phyloP scores from a whole-genome alignment of 1,284 basidiomycete genomes.

The Hymenochaete sp. region DNA sequence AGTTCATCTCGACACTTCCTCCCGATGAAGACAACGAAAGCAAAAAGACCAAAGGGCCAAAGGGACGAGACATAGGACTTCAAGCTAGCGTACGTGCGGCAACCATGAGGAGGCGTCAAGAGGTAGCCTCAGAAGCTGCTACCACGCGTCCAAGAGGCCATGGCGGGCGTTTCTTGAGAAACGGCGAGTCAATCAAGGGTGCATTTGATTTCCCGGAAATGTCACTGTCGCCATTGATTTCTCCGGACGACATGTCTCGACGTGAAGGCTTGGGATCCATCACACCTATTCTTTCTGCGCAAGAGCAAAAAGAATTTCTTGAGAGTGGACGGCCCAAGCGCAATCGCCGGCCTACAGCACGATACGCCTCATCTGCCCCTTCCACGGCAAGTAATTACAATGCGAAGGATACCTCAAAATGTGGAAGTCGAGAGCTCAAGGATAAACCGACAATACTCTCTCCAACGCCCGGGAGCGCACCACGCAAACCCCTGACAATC shows the following conservation, averaged over 20 bases:
- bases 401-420: not conserved
- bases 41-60: not conserved
- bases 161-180: slow-evolving; percentile 13
- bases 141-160: slow-evolving; percentile 9
- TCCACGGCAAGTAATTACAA: slow-evolving; percentile 1
- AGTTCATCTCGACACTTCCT: slow-evolving; percentile 14
- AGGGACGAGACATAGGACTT: not conserved
- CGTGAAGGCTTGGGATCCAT: no score
- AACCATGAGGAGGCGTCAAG: slow-evolving; percentile 8
- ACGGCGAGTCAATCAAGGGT: slow-evolving; percentile 2
- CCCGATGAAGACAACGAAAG: slow-evolving; percentile 14
- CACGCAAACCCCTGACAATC: slow-evolving; percentile 10
- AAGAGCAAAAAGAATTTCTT: not conserved
- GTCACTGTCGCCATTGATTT: no score
- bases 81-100: not conserved
- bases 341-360: slow-evolving; percentile 8
- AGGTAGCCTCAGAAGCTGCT: slow-evolving; percentile 2
- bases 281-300: no score
- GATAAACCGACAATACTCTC: not conserved
- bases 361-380: slow-evolving; percentile 6
- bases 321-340: slow-evolving; percentile 7
- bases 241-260: no score
- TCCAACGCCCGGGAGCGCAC: not conserved
- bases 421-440: not conserved
- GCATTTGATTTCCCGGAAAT: no score